Percentiles rank a stretch among this genome's conserved stretches.
These are phyloP conservation scores for Thermothelomyces thermophilus DNA, from an alignment of 2,329 filamentous ascomycete species.

Conservation along the genomic window DNA sequence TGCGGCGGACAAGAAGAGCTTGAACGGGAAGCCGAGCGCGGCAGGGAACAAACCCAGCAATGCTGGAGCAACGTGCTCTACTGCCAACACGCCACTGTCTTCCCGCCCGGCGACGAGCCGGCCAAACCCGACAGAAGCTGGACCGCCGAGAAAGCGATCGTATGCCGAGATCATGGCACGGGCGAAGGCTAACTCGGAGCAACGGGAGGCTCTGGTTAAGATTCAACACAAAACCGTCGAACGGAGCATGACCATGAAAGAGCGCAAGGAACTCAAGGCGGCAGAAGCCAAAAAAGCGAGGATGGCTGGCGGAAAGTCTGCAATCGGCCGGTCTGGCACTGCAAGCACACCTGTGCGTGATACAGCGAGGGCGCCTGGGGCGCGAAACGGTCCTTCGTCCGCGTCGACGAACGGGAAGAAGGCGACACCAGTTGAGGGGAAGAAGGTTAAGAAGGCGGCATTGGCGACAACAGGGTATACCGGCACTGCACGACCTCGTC, in stretches of 20 bases:
- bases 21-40: background rate
- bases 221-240: constrained; percentile 71
- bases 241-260: constrained; percentile 51
- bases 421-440: constrained; percentile 37
- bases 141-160: constrained; percentile 61
- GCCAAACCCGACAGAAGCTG: constrained; percentile 31
- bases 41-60: background rate
- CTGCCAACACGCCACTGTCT: constrained; percentile 14
- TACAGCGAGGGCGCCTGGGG: constrained; percentile 20
- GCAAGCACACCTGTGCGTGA: constrained; percentile 13
- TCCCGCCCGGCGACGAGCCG: constrained; percentile 12
- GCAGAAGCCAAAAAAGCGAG: constrained; percentile 33
- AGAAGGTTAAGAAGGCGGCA: constrained; percentile 57
- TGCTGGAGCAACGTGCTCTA: background rate
- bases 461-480: constrained; percentile 58
- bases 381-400: constrained; percentile 9
- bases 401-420: constrained; percentile 15
- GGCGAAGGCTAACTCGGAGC: constrained; percentile 58
- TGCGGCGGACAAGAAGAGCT: background rate
- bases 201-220: constrained; percentile 57
- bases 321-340: background rate
- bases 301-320: constrained; percentile 16
- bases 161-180: constrained; percentile 69
- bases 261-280: constrained; percentile 41
- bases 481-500: constrained; percentile 56